Base-by-base conservation (phyloP, 1,284 basidiomycete species). In the Gymnopus androsaceus region DNA sequence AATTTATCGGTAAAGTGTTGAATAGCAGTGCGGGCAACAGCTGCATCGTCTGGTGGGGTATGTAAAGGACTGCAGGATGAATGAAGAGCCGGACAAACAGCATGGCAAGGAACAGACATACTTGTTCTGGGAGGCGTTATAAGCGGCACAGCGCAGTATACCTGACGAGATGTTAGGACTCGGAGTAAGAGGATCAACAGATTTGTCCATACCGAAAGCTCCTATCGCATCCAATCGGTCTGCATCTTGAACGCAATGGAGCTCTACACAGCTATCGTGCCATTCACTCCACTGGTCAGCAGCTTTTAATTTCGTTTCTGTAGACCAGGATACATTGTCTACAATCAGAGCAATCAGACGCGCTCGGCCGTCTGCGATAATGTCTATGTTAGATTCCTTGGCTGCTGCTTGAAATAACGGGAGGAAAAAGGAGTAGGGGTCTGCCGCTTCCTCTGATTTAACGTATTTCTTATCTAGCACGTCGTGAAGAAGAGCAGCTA, bases 181-280 rank as follows among this genome's bases (percentile, higher is more conserved):
- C n/a, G n/a, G n/a, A 38, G 27, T 34, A 19, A 55, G 15, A 19
- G 11, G 42, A 41, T 40, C 54, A 23, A 56, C 28, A 50, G 17
- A 50, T 17, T 34, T 15, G 49, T 4, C 67, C 79, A 40, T 60
- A 92, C 93, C 94, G 59, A 96, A 90, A 4, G 89, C 90, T 2
- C 95, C 95, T 46, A 98, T 94, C 1, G 93, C 92, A 68, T 98
- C 95, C 14, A 98, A 72, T 41, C 94, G 79, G 67, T 97, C 95
- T 0, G 94, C 94, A 68, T 98, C 95, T 69, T 95, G 94, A 0
- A 96, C 93, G 59, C 91, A 95, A 67, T 92, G 89, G 44, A 97
- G 78, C 67, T 97, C 95, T 1, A 77, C 55, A 64, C 92, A 95
- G n/a, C 70, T 68, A 1, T 81, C 69, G 57, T 95, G 88, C 93